A percentile compares a stretch with the other conserved stretches of the same genome.
Evolutionary conservation across 768 basidiomycete species (phyloP).

Genomic region (Nidularia pulvinata): DNA sequence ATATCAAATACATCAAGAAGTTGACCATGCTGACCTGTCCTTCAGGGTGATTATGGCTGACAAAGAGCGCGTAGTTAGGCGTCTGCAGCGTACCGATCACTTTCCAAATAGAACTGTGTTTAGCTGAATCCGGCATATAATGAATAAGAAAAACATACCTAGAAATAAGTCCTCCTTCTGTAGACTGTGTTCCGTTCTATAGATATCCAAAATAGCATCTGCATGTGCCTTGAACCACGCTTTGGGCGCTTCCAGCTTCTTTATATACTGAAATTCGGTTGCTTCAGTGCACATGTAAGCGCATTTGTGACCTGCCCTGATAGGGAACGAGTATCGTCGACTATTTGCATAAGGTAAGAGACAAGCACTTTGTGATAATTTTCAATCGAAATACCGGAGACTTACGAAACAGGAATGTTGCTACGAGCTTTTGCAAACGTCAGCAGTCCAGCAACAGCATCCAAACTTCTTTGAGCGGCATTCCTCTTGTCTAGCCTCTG

Average conservation of each 20-base stretch:
- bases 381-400: constrained; percentile 11
- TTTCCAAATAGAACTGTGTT: constrained; percentile 8
- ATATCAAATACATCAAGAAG: neutral
- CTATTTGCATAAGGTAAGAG: constrained; percentile 8
- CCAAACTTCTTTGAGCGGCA: constrained; percentile 56
- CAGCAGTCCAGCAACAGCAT: constrained; percentile 50
- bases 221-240: constrained; percentile 76
- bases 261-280: constrained; percentile 68
- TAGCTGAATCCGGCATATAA: neutral
- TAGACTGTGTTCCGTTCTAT: constrained; percentile 43
- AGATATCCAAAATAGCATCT: constrained; percentile 59
- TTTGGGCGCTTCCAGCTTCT: constrained; percentile 60
- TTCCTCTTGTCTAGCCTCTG: constrained; percentile 56
- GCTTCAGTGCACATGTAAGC: constrained; percentile 72
- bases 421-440: constrained; percentile 34
- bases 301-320: constrained; percentile 63
- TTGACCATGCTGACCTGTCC: constrained; percentile 34
- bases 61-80: constrained; percentile 73
- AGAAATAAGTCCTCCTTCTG: constrained; percentile 61
- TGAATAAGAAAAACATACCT: constrained; percentile 22
- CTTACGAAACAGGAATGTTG: constrained; percentile 35
- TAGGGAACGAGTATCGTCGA: constrained; percentile 56
- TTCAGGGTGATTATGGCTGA: constrained; percentile 69
- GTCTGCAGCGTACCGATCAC: constrained; percentile 74
- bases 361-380: neutral